phyloP scores from a whole-genome alignment of 2,329 filamentous ascomycete genomes.

The Cercospora beticola region DNA sequence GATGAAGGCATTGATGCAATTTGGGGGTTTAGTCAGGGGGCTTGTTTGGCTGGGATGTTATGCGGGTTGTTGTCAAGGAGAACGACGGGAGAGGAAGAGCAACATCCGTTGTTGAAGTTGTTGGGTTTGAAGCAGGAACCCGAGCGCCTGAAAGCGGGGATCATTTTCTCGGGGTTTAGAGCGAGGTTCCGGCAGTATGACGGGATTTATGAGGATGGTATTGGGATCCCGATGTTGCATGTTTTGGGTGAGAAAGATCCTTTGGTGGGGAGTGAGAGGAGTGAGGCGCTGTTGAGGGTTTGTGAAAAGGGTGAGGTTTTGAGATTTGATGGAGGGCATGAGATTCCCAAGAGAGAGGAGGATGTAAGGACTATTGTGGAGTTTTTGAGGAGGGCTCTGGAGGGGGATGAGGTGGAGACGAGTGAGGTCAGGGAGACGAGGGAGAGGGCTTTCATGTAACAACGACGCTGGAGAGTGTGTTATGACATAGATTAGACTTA shows the following conservation, averaged over 20 bases:
- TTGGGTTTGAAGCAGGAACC: constrained; percentile 4
- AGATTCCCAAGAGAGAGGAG: constrained; percentile 25
- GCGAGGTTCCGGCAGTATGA: constrained; percentile 26
- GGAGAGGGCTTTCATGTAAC: background rate
- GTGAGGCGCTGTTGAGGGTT: constrained; percentile 23
- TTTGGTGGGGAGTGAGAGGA: constrained; percentile 24
- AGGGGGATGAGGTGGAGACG: background rate
- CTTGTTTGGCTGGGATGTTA: constrained; percentile 27
- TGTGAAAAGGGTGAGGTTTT: constrained; percentile 18
- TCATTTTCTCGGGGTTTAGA: constrained; percentile 26
- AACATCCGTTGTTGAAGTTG: constrained; percentile 18
- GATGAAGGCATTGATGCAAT: constrained; percentile 23
- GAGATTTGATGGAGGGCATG: constrained; percentile 24
- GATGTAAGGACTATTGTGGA: constrained; percentile 21
- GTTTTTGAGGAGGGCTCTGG: constrained; percentile 18
- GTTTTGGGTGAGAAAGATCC: constrained; percentile 25
- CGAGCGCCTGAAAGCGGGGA: constrained; percentile 16
- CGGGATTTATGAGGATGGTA: constrained; percentile 22
- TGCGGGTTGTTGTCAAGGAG: constrained; percentile 21
- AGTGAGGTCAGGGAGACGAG: background rate
- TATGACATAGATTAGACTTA: background rate
- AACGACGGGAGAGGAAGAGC: background rate
- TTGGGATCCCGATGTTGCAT: constrained; percentile 26
- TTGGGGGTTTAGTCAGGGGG: constrained; percentile 26
- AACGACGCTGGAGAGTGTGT: background rate